Evolutionary conservation across 208 protist genomes (phyloP), one percentile per base, ranked within the genome.

Genomic region (Crithidia bombi): DNA sequence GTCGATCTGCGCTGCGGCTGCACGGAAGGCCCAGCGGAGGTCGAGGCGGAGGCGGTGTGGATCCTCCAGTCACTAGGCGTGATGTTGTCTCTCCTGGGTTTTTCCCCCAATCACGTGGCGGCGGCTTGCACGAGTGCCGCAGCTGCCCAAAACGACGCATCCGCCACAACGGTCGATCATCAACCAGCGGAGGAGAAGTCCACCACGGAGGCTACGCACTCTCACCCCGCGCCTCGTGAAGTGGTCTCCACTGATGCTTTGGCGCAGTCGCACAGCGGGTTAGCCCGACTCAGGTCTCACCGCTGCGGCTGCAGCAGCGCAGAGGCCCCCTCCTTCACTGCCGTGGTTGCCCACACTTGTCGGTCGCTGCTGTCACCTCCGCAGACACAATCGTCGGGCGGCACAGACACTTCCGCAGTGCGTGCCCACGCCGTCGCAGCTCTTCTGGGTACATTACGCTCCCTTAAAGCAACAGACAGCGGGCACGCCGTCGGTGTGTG

Each of bases 31-130:
- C 44, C 32, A 47, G 44, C 58, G 11, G 61, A 54, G 41, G 21
- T 33, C 9, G 62, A 64, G 14, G 35, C 49, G 7, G 71, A 77
- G 39, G 71, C 64, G 21, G 44, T 41, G 39, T 77, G 71, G 71
- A 38, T 41, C 23, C 49, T 77, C 30, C 28, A 61, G 28, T 51
- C 54, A 10, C 15, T 52, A 1, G 64, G 71, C 28, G n/a, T 41
- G 15, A 36, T 67, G 56, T 17, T 70, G 21, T 23, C 36, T 6
- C 28, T 44, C 32, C 3, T 55, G 23, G 47, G 39, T 21, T 0
- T 21, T 3, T 35, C 25, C 33, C 32, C 23, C 0, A 41, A 23
- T 9, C 5, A 21, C 2, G 25, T 36, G 57, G 57, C 26, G 17
- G 26, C 39, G 9, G 35, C 28, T 11, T 5, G 11, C 1, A 1